Evolutionary conservation across 306 rosid genomes (phyloP), one percentile per base, ranked within the genome.

Genomic region (Fragaria ananassa): DNA sequence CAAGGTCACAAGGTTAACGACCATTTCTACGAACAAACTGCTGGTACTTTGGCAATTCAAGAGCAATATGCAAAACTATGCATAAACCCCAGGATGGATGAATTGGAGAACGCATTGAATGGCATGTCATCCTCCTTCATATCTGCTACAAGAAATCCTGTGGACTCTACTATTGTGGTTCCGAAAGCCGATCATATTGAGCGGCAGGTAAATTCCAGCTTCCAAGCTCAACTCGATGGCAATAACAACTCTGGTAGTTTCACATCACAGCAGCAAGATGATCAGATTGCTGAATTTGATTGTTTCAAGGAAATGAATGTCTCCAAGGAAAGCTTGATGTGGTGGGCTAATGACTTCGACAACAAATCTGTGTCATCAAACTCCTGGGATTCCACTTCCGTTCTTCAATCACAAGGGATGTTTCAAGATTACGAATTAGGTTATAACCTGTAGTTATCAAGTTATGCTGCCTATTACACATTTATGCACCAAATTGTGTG

Each of bases 331-430:
- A 76, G 78, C 81, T 57, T 86, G 71, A 72, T 79, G 31, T 95
- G 99, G 99, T 90, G 97, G 99, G 80, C 90, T 37, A 86, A 85
- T 68, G 87, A 81, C 64, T 83, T 88, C 66, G 91, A 88, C 42
- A 27, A 84, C 61, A 95, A 86, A 77, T 90, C 97, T 35, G 87
- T 86, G n/a, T 88, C 96, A 19, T 86, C 89, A 49, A 89, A 83
- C 81, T 85, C 97, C 0, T 88, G 93, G 97, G 91, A 89, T 63
- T 95, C 98, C 17, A 79, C 80, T 82, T 84, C 88, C 29, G 92
- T 78, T 77, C 86, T 87, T 81, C 85, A 79, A 67, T 75, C 88
- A 54, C 76, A 85, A 72, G 86, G 84, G 78, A 82, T 92, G 75
- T 90, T 87, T 71, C 99, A 88, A 82, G 90, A 85, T 79, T 92